Evolutionary conservation across 2,329 filamentous ascomycete genomes (phyloP).

Genomic region (Epichloe gansuensis): DNA sequence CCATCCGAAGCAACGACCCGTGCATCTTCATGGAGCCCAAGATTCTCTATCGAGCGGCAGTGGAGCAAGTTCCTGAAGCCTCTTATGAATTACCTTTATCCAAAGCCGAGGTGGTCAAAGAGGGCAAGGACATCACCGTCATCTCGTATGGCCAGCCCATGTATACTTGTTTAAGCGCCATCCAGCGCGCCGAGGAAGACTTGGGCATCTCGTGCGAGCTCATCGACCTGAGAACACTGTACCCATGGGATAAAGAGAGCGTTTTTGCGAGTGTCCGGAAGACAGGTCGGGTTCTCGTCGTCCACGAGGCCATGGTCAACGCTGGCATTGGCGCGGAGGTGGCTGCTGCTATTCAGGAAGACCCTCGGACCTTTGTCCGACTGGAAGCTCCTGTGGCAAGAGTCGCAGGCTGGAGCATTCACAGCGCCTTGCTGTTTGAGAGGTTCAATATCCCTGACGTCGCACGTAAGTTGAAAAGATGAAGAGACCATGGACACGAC

Average conservation of each 20-base stretch:
- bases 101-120: slow-evolving; percentile 72
- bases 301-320: slow-evolving; percentile 88
- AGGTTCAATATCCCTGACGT: slow-evolving; percentile 75
- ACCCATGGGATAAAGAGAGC: slow-evolving; percentile 79
- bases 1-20: slow-evolving; percentile 71
- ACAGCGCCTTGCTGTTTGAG: slow-evolving; percentile 68
- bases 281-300: slow-evolving; percentile 74
- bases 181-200: slow-evolving; percentile 61
- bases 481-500: background rate
- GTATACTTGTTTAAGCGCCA: slow-evolving; percentile 69
- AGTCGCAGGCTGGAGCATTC: slow-evolving; percentile 82
- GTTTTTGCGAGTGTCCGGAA: slow-evolving; percentile 74
- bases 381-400: slow-evolving; percentile 76
- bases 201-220: slow-evolving; percentile 67
- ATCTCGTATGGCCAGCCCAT: slow-evolving; percentile 83
- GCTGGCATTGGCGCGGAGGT: slow-evolving; percentile 82
- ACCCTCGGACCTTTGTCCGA: slow-evolving; percentile 58
- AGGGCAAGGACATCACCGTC: slow-evolving; percentile 68
- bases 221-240: slow-evolving; percentile 77
- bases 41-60: slow-evolving; percentile 78
- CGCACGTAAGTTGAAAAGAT: slow-evolving; percentile 50
- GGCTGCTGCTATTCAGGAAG: slow-evolving; percentile 76
- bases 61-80: slow-evolving; percentile 76
- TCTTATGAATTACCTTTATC: slow-evolving; percentile 74
- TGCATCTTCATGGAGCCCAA: slow-evolving; percentile 93